Base-by-base conservation (phyloP, 768 basidiomycete genomes). In the Agaricus sinodeliciosus region DNA sequence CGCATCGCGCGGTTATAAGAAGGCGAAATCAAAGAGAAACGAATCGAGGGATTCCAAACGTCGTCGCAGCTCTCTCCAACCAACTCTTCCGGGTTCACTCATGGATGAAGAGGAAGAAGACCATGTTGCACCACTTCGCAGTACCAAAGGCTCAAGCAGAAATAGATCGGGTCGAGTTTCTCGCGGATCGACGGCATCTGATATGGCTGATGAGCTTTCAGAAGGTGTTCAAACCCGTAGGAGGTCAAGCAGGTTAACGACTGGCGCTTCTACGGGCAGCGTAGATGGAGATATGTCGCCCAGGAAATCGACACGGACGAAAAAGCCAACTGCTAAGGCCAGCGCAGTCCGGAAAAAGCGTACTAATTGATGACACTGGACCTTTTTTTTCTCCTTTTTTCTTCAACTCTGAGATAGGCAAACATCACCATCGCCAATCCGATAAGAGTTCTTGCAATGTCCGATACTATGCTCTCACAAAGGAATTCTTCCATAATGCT, bases 231-330 rank as follows among this genome's bases (percentile, higher is more conserved):
- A 67, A 57, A 73, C 72, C 5, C 65, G 75, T 54, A 64, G 76
- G 51, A 62, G 76, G 53, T 78, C 76, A 25, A 72, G 75, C 18
- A 69, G 76, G 52, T 54, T 78, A 52, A 65, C 70, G 25, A 62
- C 62, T 11, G 59, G 60, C 3, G 60, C 60, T 3, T 68, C 66
- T 49, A 12, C 37, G n/a, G 49, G 52, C 12, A 54, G 44, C 31
- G 52, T 60, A 11, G 63, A 66, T 13, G 65, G 65, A 2, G 62
- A 66, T 49, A 57, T 53, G 27, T 62, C 58, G 27, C 27, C 61
- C 1, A 50, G 60, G 11, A 67, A 59, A 49, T 64, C 48, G 39
- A 16, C 58, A 11, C 56, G 54, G 39, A 8, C 40, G 19, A 54
- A 41, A n/a, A 52, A 51, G 49, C 39, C 40, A 40, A 56, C 48